Base-by-base conservation (phyloP, 2,329 filamentous ascomycete species). In the Rhynchosporium agropyri region DNA sequence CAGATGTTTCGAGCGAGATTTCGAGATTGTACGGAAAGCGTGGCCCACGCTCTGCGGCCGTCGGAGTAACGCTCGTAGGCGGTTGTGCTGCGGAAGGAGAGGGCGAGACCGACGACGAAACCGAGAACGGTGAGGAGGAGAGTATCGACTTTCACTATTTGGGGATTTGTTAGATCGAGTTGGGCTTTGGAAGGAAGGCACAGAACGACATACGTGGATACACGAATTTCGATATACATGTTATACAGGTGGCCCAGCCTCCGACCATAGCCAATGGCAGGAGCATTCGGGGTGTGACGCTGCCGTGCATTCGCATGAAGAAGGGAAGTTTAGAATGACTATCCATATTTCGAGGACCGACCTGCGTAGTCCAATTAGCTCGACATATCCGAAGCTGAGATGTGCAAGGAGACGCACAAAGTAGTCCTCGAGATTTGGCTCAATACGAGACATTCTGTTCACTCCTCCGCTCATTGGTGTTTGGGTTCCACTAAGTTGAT, bases 51-150 rank as follows among this genome's bases (percentile, higher is more conserved):
- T 69, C 84, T 85, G 43, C 87, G 80, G 43, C 87, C 87, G 66
- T 89, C 87, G 46, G 80, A 80, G 72, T 86, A 87, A 68, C 89
- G 84, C 76, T 93, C 90, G 69, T 93, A 93, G 9, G 90, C 90
- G 7, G 89, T 91, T 2, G 88, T 87, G 66, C 84, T 90, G 63
- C 90, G 86, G 78, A 93, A 92, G 1, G 89, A 91, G 40, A 93
- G 81, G n/a, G 87, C 84, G 63, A 93, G 78, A 83, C 87, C 87
- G 74, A 93, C 89, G 64, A 93, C 88, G 78, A 93, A 92, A 88
- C 90, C 90, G 50, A 89, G 83, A 58, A 93, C 86, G 1, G 89
- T 92, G 59, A 93, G 80, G 26, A 92, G 79, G 38, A 91, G 81
- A n/a, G 81, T 85, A 72, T 83, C 82, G 66, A 92, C 85, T 51